Conservation (phyloP, 768 basidiomycete species). For the Termitomyces sp. region DNA sequence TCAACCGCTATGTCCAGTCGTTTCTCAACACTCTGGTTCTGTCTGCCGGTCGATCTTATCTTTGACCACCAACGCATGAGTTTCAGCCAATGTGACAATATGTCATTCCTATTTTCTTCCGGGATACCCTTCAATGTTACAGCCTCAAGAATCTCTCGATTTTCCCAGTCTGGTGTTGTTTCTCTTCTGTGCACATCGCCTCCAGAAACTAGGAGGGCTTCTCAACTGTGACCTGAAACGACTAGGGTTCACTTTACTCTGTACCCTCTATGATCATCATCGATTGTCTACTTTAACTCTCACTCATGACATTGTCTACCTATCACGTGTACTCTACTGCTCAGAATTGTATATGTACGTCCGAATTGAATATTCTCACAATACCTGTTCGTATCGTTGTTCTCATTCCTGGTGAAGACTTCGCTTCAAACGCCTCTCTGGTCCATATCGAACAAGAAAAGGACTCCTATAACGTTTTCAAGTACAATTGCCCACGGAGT, state of each 20-base stretch:
- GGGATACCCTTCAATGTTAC: no score
- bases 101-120: not conserved
- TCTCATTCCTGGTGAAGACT: not conserved
- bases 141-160: not conserved
- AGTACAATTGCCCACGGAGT: not conserved
- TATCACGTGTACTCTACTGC: not conserved
- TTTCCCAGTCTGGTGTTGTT: not conserved
- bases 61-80: not conserved
- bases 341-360: not conserved
- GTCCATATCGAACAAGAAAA: no score
- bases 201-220: not conserved
- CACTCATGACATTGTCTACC: no score
- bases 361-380: not conserved
- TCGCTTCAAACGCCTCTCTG: not conserved
- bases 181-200: not conserved
- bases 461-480: not conserved
- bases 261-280: not conserved
- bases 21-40: not conserved
- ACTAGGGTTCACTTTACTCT: not conserved
- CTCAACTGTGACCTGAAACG: no score
- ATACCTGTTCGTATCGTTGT: not conserved
- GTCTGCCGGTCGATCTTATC: not conserved
- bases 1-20: no score
- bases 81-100: not conserved
- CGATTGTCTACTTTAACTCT: no score